Evolutionary conservation across 495 filamentous ascomycete species (phyloP).

Genomic region (Friedmanniomyces simplex): DNA sequence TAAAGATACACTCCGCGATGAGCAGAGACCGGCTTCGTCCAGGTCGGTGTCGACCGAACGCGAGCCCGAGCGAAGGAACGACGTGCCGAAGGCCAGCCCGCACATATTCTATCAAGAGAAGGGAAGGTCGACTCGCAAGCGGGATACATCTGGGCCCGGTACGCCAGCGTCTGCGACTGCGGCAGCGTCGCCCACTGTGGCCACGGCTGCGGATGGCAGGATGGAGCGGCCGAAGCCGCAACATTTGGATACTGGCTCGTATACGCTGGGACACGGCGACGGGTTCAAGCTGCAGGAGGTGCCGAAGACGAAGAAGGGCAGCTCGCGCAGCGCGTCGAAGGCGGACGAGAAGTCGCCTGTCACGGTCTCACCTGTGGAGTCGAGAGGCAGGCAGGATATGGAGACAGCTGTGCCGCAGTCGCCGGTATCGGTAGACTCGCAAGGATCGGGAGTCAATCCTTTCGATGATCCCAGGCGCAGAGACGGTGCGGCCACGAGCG

Average conservation of each 20-base stretch:
- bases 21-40: slow-evolving; percentile 35
- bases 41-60: slow-evolving; percentile 45
- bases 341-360: slow-evolving; percentile 36
- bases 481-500: neutral
- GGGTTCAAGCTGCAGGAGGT: slow-evolving; percentile 69
- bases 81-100: slow-evolving; percentile 50
- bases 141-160: slow-evolving; percentile 32
- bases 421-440: slow-evolving; percentile 14
- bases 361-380: slow-evolving; percentile 7
- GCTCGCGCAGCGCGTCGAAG: slow-evolving; percentile 55
- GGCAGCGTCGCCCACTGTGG: slow-evolving; percentile 31
- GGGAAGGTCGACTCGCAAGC: slow-evolving; percentile 46
- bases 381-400: neutral
- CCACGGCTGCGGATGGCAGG: slow-evolving; percentile 14
- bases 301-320: slow-evolving; percentile 55
- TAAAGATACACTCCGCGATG: slow-evolving; percentile 28
- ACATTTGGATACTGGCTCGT: slow-evolving; percentile 21
- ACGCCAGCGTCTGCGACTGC: slow-evolving; percentile 16
- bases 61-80: slow-evolving; percentile 29
- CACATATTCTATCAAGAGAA: slow-evolving; percentile 92
- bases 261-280: slow-evolving; percentile 31
- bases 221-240: slow-evolving; percentile 32
- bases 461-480: slow-evolving; percentile 22
- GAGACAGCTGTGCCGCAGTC: slow-evolving; percentile 2
- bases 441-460: slow-evolving; percentile 16